Conservation (phyloP, 169 alveolate species). For the Eimeria maxima region DNA sequence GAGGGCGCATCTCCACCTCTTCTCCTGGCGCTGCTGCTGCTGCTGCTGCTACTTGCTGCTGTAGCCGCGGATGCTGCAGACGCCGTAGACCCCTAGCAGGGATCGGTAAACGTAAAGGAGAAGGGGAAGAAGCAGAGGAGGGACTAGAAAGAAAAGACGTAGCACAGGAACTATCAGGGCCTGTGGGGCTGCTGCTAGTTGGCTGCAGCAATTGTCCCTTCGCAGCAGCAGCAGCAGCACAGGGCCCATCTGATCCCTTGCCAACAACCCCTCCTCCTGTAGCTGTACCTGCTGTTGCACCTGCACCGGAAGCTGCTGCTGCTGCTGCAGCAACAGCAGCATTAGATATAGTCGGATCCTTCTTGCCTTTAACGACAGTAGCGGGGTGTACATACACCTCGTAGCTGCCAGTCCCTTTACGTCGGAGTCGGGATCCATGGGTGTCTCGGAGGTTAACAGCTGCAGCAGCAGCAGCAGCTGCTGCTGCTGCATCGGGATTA, state of each 20-base stretch:
- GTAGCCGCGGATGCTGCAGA: constrained; percentile 64
- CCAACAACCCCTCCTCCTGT: not conserved
- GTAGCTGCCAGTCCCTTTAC: not conserved
- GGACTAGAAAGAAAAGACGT: constrained; percentile 37
- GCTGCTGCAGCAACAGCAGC: constrained; percentile 38
- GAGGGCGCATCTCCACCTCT: not conserved
- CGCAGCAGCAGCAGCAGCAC: not conserved
- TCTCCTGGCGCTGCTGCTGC: not conserved
- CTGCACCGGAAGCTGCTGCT: not conserved
- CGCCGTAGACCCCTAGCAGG: constrained; percentile 60
- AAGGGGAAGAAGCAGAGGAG: not conserved
- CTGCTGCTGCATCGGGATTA: not conserved
- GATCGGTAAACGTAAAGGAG: constrained; percentile 45
- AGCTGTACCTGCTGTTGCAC: not conserved
- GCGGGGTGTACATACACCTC: constrained; percentile 55
- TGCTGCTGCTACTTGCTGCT: constrained; percentile 23
- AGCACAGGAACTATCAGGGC: not conserved
- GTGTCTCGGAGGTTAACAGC: not conserved
- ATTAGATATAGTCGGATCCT: not conserved
- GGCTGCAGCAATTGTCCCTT: constrained; percentile 33
- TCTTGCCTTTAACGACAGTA: not conserved
- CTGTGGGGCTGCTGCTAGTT: not conserved
- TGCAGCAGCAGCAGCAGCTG: constrained; percentile 27
- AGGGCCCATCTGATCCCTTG: not conserved
- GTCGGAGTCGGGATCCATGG: not conserved